Evolutionary conservation across 2,329 filamentous ascomycete genomes (phyloP).

Genomic region (Didymella pinodella): DNA sequence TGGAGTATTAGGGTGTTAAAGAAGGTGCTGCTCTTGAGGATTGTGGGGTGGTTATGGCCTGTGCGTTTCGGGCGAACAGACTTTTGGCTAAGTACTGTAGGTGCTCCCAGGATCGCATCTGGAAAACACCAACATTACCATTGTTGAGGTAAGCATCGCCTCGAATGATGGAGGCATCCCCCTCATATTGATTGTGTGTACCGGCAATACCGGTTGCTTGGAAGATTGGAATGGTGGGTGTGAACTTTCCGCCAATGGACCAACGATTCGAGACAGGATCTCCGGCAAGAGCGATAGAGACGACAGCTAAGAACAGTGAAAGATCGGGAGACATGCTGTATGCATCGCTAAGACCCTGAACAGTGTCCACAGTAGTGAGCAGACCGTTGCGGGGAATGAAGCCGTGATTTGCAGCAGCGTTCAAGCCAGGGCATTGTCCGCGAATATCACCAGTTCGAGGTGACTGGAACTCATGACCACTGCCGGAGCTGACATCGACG

Average conservation of each 20-base stretch:
- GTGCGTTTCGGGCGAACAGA: too few relatives aligned
- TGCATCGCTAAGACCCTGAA: constrained; percentile 26
- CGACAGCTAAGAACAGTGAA: constrained; percentile 24
- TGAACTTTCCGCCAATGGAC: constrained; percentile 26
- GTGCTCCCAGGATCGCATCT: constrained; percentile 28
- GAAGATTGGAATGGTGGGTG: constrained; percentile 26
- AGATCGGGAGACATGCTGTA: constrained; percentile 29
- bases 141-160: constrained; percentile 29
- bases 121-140: constrained; percentile 28
- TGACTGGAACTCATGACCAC: constrained; percentile 18
- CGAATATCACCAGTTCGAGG: constrained; percentile 25
- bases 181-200: constrained; percentile 31
- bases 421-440: constrained; percentile 44
- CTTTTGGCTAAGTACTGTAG: too few relatives aligned
- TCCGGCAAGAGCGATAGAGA: constrained; percentile 24
- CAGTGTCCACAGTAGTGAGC: constrained; percentile 18
- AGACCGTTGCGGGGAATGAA: constrained; percentile 46
- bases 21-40: too few relatives aligned
- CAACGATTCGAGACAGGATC: constrained; percentile 26
- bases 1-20: too few relatives aligned
- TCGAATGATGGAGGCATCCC: constrained; percentile 30
- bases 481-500: constrained; percentile 20
- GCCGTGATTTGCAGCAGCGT: constrained; percentile 44
- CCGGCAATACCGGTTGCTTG: constrained; percentile 25
- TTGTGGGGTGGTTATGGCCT: too few relatives aligned